A percentile compares a stretch with the other conserved stretches of the same genome.
These are phyloP conservation scores for Trichoderma guizhouense DNA, from an alignment of 2,329 filamentous ascomycete species.

Conservation along the genomic window DNA sequence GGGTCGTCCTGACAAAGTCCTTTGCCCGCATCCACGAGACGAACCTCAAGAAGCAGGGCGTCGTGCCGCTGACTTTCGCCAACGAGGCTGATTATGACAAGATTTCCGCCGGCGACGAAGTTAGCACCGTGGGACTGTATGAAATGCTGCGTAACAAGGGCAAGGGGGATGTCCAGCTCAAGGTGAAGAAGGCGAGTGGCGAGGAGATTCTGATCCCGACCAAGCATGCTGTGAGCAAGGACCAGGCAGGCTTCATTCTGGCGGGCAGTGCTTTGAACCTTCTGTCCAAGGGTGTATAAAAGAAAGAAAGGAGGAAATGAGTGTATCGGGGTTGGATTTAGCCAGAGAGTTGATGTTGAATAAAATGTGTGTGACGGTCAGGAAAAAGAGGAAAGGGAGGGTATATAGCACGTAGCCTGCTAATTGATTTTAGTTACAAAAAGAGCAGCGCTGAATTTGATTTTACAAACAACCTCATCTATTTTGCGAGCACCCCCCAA, in stretches of 20 bases:
- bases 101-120: slow-evolving; percentile 78
- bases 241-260: slow-evolving; percentile 88
- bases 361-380: no score
- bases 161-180: slow-evolving; percentile 69
- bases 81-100: slow-evolving; percentile 84
- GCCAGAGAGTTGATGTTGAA: no score
- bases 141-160: slow-evolving; percentile 77
- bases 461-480: neutral
- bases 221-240: slow-evolving; percentile 83
- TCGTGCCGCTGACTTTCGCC: slow-evolving; percentile 88
- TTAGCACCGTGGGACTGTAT: slow-evolving; percentile 77
- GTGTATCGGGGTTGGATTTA: neutral
- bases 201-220: slow-evolving; percentile 68
- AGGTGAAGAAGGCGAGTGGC: slow-evolving; percentile 60
- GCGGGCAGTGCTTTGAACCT: slow-evolving; percentile 93
- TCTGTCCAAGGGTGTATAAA: slow-evolving; percentile 58
- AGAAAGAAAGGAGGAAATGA: neutral
- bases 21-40: slow-evolving; percentile 95
- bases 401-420: neutral
- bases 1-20: slow-evolving; percentile 78
- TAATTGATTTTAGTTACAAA: neutral
- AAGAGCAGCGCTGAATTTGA: neutral
- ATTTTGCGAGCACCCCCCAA: neutral
- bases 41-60: slow-evolving; percentile 95
- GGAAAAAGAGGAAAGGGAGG: neutral